A percentile compares a stretch with the other conserved stretches of the same genome.
Conservation (phyloP, 805 yeast species). For the Candida nanaspora region DNA sequence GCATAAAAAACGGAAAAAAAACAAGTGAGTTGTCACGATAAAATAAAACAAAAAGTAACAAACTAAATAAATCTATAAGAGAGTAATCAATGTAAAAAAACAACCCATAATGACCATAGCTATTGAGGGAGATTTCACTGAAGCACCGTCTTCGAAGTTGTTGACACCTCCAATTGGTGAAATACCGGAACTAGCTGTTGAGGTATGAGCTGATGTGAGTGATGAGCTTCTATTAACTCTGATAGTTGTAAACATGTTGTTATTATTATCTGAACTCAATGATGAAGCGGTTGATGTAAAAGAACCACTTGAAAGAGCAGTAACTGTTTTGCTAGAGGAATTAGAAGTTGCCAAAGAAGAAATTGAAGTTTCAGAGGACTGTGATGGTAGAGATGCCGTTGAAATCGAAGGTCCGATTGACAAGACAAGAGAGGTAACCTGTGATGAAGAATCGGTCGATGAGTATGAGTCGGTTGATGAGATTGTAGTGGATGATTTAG, state of each 20-base stretch:
- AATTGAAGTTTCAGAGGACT: background rate
- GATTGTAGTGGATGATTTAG: too few species aligned
- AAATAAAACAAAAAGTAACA: background rate
- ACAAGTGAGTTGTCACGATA: too few species aligned
- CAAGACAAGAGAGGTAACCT: background rate
- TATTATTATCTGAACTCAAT: background rate
- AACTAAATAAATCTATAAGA: background rate
- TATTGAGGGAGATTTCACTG: background rate
- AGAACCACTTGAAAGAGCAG: too few species aligned
- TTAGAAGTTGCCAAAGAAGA: background rate
- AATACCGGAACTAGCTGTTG: background rate
- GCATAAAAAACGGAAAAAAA: too few species aligned
- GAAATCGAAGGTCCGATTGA: background rate
- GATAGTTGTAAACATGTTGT: background rate
- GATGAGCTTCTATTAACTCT: background rate
- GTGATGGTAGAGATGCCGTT: background rate
- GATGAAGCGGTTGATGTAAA: background rate
- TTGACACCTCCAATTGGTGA: background rate
- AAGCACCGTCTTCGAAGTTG: background rate
- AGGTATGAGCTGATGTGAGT: background rate
- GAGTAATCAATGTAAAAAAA: background rate
- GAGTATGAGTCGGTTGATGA: too few species aligned
- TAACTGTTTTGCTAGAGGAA: background rate
- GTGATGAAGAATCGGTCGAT: too few species aligned
- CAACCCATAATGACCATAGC: background rate